Percentiles rank a stretch among this genome's conserved stretches.
phyloP scores from a whole-genome alignment of 2,329 filamentous ascomycete genomes.

The Fusarium staphyleae region DNA sequence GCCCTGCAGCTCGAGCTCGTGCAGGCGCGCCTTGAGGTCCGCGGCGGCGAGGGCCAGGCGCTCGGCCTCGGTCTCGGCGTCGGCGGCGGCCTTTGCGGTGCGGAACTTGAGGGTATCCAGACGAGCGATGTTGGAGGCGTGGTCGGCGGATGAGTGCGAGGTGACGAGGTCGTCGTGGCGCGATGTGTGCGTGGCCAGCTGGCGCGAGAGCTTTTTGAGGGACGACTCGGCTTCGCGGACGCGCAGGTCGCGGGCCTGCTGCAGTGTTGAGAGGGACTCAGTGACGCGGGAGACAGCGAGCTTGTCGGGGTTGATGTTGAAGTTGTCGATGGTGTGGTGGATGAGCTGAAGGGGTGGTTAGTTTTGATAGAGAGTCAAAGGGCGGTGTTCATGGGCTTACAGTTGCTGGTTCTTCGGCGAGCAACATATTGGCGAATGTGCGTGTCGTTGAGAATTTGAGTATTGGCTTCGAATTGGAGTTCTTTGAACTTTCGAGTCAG shows the following conservation, averaged over 20 bases:
- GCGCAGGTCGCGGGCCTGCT: conserved; percentile 81
- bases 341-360: conserved; percentile 70
- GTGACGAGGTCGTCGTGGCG: conserved; percentile 80
- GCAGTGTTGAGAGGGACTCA: conserved; percentile 83
- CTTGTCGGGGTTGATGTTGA: conserved; percentile 92
- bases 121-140: conserved; percentile 83
- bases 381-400: conserved; percentile 59
- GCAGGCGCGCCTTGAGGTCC: conserved; percentile 75
- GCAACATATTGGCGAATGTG: conserved; percentile 72
- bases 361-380: neutral
- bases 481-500: neutral
- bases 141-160: conserved; percentile 77
- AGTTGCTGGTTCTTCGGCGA: conserved; percentile 90
- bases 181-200: conserved; percentile 74
- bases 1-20: conserved; percentile 86
- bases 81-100: conserved; percentile 87
- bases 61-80: conserved; percentile 94
- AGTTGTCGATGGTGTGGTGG: conserved; percentile 89
- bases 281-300: conserved; percentile 81
- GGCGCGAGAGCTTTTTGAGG: conserved; percentile 76
- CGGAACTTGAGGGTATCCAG: conserved; percentile 95
- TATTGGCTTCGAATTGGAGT: neutral
- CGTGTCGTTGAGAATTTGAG: neutral
- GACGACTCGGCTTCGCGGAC: conserved; percentile 72
- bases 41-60: conserved; percentile 81